phyloP scores from a whole-genome alignment of 2,329 filamentous ascomycete species.

The Sphaerulina populicola region DNA sequence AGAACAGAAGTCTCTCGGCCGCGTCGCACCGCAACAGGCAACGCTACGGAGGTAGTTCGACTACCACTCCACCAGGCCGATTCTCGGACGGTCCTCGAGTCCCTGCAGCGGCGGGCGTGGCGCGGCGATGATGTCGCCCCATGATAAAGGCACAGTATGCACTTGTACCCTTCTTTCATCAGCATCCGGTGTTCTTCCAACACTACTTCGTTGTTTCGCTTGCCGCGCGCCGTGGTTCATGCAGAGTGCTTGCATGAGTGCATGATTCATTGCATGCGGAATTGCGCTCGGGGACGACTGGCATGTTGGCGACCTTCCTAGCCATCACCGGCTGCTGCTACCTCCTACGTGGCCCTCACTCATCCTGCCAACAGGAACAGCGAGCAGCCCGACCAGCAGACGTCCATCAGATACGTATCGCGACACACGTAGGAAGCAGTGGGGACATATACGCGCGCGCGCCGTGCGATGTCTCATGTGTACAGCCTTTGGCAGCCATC shows the following conservation, averaged over 20 bases:
- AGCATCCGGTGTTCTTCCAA: neutral
- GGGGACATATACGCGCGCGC: neutral
- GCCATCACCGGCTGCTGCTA: neutral
- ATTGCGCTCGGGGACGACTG: neutral
- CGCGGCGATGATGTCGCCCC: conserved; percentile 3
- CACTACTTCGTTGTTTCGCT: neutral
- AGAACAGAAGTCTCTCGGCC: too few relatives aligned
- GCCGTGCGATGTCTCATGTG: too few relatives aligned
- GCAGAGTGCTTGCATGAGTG: conserved; percentile 1
- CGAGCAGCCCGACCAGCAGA: neutral
- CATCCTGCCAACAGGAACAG: neutral
- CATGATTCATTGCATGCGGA: neutral
- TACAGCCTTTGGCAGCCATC: neutral
- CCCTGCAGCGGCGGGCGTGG: neutral
- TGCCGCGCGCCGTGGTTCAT: conserved; percentile 3
- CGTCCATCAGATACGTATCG: neutral
- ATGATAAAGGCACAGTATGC: neutral
- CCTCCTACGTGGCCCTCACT: neutral
- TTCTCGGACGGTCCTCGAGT: neutral
- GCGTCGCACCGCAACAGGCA: neutral
- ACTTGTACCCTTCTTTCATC: neutral
- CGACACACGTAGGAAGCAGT: neutral
- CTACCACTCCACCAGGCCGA: neutral
- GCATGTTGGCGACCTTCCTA: neutral
- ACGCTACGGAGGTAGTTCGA: neutral